These are phyloP conservation scores for Phytophthora tubulina DNA, from an alignment of 352 stramenopile species.

Conservation along the genomic window DNA sequence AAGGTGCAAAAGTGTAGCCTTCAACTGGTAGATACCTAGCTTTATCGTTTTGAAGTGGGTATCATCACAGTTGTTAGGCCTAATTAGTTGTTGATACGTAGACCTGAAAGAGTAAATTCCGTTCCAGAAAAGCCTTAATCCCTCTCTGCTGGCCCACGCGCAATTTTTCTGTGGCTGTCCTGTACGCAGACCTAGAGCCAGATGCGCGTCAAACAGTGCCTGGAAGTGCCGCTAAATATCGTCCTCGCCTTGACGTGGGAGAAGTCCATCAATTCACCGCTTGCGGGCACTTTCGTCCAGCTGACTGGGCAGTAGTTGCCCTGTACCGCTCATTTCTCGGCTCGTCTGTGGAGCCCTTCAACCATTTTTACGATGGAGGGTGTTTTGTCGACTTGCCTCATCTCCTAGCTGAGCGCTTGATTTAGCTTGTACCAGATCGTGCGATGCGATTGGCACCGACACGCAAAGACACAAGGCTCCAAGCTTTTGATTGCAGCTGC, in stretches of 20 bases:
- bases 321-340: slow-evolving; percentile 2
- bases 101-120: slow-evolving; percentile 1
- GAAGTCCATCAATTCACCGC: slow-evolving; percentile 3
- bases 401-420: not conserved
- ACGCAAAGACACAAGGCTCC: too few species aligned
- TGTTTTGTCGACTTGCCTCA: slow-evolving; percentile 9
- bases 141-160: too few species aligned
- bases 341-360: slow-evolving; percentile 21
- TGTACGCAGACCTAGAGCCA: not conserved
- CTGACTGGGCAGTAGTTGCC: not conserved
- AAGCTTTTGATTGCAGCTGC: not conserved
- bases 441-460: not conserved
- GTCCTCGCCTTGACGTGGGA: not conserved
- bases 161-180: not conserved
- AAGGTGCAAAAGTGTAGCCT: too few species aligned
- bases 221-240: not conserved
- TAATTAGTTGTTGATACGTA: too few species aligned
- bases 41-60: too few species aligned
- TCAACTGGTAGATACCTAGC: too few species aligned
- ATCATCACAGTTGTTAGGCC: too few species aligned
- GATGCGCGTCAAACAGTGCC: not conserved
- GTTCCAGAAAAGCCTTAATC: not conserved
- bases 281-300: not conserved
- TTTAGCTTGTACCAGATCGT: not conserved
- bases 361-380: slow-evolving; percentile 3